Conservation (phyloP, 2,329 filamentous ascomycete genomes). For the Alternaria alternata region DNA sequence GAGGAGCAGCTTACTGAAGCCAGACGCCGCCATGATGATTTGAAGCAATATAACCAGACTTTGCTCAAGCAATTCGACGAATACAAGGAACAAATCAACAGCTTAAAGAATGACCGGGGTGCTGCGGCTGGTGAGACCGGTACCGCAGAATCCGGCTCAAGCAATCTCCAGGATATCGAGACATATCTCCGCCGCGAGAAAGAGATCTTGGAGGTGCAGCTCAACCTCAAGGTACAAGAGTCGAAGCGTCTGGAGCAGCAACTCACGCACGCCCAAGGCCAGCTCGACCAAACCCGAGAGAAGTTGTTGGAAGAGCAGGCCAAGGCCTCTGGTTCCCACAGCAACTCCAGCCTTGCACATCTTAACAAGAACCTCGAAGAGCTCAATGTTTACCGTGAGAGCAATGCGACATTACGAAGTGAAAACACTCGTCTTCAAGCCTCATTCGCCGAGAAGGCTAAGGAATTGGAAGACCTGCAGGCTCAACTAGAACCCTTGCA, state of each 20-base stretch:
- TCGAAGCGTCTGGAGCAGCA: slow-evolving; percentile 89
- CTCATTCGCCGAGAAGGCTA: slow-evolving; percentile 76
- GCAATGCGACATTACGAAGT: slow-evolving; percentile 87
- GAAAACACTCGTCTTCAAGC: slow-evolving; percentile 82
- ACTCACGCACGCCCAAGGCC: slow-evolving; percentile 82
- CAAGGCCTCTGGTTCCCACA: slow-evolving; percentile 75
- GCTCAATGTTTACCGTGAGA: slow-evolving; percentile 94
- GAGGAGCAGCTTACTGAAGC: slow-evolving; percentile 85
- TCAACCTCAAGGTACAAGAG: slow-evolving; percentile 88
- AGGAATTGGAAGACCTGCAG: slow-evolving; percentile 77
- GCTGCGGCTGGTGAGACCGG: slow-evolving; percentile 62
- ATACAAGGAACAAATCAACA: slow-evolving; percentile 79
- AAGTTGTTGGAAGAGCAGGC: slow-evolving; percentile 89
- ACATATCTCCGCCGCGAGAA: slow-evolving; percentile 93
- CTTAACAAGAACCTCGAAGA: slow-evolving; percentile 95
- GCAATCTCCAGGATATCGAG: slow-evolving; percentile 88
- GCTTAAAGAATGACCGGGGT: slow-evolving; percentile 78
- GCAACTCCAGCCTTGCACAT: slow-evolving; percentile 82
- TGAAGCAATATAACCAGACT: slow-evolving; percentile 87
- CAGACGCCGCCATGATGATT: slow-evolving; percentile 80
- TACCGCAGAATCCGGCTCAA: slow-evolving; percentile 66
- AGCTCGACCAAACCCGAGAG: slow-evolving; percentile 87
- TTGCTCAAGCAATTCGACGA: slow-evolving; percentile 89
- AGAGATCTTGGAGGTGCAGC: slow-evolving; percentile 97
- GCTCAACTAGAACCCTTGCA: slow-evolving; percentile 83